Percentiles rank a stretch among this genome's conserved stretches.
Conservation (phyloP, 2,329 filamentous ascomycete genomes). For the Xylariales sp. region DNA sequence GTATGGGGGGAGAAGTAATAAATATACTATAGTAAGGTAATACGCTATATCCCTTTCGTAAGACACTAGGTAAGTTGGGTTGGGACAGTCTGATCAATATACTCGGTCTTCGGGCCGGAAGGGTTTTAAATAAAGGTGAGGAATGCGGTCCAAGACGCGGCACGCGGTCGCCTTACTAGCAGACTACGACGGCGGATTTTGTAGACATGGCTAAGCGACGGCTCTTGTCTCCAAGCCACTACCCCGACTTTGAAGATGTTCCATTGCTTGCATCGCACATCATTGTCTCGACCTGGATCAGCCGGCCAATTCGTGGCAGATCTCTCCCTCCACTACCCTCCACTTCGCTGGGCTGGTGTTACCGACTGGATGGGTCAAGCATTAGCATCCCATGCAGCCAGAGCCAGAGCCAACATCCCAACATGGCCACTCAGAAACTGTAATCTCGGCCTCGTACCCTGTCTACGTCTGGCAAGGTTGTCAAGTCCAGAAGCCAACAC, state of each 20-base stretch:
- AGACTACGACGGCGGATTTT: constrained; percentile 7
- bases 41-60: constrained; percentile 12
- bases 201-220: constrained; percentile 29
- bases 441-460: constrained; percentile 19
- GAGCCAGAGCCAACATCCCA: constrained; percentile 42
- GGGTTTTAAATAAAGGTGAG: constrained; percentile 43
- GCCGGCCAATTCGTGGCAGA: constrained; percentile 36
- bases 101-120: constrained; percentile 45
- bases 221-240: constrained; percentile 47
- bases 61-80: constrained; percentile 38
- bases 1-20: constrained; percentile 48
- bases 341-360: constrained; percentile 37
- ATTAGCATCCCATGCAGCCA: constrained; percentile 23
- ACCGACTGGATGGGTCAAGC: constrained; percentile 34
- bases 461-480: constrained; percentile 34
- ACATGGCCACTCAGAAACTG: constrained; percentile 17
- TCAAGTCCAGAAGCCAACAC: constrained; percentile 45
- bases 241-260: constrained; percentile 40
- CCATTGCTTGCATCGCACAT: constrained; percentile 40
- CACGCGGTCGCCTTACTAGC: constrained; percentile 20
- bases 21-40: constrained; percentile 41
- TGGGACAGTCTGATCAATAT: constrained; percentile 47
- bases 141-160: constrained; percentile 45
- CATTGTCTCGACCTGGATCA: constrained; percentile 37
- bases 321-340: constrained; percentile 38